Percentiles rank a stretch among this genome's conserved stretches.
These are phyloP conservation scores for Penicillium desertorum DNA, from an alignment of 495 filamentous ascomycete species.

Conservation along the genomic window DNA sequence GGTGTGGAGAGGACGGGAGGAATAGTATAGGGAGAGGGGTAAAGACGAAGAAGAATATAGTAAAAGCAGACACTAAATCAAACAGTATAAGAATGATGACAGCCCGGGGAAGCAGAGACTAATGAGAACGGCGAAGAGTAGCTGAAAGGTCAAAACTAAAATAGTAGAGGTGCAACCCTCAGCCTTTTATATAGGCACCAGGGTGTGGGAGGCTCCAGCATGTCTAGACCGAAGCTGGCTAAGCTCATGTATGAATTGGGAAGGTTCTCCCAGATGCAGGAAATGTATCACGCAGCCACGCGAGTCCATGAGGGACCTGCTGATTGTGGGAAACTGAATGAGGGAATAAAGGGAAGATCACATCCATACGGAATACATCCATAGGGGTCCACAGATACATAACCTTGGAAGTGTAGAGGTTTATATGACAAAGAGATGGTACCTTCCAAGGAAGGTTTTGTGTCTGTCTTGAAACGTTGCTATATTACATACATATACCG, in stretches of 20 bases:
- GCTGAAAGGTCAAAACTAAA: constrained; percentile 2
- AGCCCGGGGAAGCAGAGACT: too few relatives aligned
- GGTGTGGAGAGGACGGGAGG: neutral
- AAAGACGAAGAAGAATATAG: neutral
- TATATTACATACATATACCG: constrained; percentile 16
- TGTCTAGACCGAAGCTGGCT: constrained; percentile 4
- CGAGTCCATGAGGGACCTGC: constrained; percentile 4
- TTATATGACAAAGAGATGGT: neutral
- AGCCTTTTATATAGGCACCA: constrained; percentile 15
- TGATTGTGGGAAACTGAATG: neutral
- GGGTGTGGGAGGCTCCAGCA: neutral
- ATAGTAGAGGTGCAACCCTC: constrained; percentile 1
- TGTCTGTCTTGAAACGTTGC: too few relatives aligned
- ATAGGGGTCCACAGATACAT: neutral
- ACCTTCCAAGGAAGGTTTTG: too few relatives aligned
- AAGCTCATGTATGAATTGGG: constrained; percentile 12
- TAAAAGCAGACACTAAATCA: neutral
- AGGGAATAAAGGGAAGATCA: constrained; percentile 1
- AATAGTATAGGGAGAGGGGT: constrained; percentile 2
- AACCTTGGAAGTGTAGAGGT: neutral
- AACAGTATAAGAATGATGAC: neutral
- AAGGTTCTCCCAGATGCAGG: constrained; percentile 12
- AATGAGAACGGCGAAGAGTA: too few relatives aligned
- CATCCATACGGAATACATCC: neutral
- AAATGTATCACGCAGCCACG: neutral